These are phyloP conservation scores for Helotiales sp. DNA, from an alignment of 2,329 filamentous ascomycete genomes.

Conservation along the genomic window DNA sequence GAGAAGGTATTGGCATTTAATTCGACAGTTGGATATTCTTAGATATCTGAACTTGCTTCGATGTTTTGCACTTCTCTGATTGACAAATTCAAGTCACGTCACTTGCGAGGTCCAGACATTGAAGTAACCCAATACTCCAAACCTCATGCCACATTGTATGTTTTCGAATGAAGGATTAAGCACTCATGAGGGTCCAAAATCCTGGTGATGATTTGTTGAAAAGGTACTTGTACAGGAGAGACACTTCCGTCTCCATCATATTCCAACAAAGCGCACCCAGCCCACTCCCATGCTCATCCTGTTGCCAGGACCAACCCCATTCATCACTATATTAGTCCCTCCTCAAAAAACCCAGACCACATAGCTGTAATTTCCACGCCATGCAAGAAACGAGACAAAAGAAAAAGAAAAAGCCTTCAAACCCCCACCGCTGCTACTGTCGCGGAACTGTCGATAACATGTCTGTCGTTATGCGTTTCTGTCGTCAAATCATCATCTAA, in stretches of 20 bases:
- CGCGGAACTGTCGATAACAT: slow-evolving; percentile 26
- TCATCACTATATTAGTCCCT: background rate
- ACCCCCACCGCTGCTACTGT: slow-evolving; percentile 7
- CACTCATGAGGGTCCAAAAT: background rate
- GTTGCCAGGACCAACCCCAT: slow-evolving; percentile 9
- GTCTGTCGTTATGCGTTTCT: slow-evolving; percentile 29
- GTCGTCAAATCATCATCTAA: slow-evolving; percentile 39
- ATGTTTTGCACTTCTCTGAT: background rate
- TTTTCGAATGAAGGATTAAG: background rate
- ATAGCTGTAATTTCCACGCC: background rate
- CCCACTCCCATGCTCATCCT: background rate
- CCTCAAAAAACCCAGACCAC: background rate
- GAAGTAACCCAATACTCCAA: background rate
- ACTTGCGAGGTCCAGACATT: background rate
- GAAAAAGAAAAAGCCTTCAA: background rate
- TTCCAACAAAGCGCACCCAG: slow-evolving; percentile 8
- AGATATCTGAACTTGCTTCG: background rate
- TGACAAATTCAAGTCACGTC: background rate
- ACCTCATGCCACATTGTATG: background rate
- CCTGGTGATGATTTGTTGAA: slow-evolving; percentile 2
- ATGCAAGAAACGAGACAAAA: slow-evolving; percentile 3
- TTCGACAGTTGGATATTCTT: too few species aligned
- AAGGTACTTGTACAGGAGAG: slow-evolving; percentile 13
- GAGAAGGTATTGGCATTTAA: too few species aligned
- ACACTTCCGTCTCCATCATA: background rate